Percentiles rank a stretch among this genome's conserved stretches.
Evolutionary conservation across 2,329 filamentous ascomycete genomes (phyloP).

Genomic region (Calonectria pauciramosa): DNA sequence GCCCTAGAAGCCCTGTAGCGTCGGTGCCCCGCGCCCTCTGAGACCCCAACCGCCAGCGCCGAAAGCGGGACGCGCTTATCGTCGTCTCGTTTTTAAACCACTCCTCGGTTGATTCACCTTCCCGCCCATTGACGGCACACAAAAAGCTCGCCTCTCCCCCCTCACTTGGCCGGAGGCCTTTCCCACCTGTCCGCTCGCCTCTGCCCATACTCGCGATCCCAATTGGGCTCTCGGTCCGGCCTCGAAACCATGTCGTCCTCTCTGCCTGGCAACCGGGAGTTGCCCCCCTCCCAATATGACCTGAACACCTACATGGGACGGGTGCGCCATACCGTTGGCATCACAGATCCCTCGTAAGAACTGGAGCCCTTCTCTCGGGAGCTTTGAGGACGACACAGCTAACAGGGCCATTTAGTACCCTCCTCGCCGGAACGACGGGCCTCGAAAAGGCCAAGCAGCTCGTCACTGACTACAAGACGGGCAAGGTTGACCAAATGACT

Average conservation of each 20-base stretch:
- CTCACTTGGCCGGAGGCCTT: conserved; percentile 20
- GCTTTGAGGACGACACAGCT: conserved; percentile 11
- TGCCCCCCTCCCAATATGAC: conserved; percentile 93
- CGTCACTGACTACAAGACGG: conserved; percentile 88
- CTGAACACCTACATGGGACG: conserved; percentile 95
- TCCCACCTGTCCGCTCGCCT: conserved; percentile 15
- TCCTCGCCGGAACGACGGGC: conserved; percentile 82
- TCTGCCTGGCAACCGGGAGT: conserved; percentile 78
- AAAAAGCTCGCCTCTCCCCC: conserved; percentile 14
- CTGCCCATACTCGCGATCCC: conserved; percentile 7
- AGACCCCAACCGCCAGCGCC: conserved; percentile 41
- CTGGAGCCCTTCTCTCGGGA: conserved; percentile 27
- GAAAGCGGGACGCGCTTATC: conserved; percentile 51
- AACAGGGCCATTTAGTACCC: conserved; percentile 71
- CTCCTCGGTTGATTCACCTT: conserved; percentile 30
- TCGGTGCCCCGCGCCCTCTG: neutral
- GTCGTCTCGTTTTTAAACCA: conserved; percentile 42
- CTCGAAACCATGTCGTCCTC: conserved; percentile 71
- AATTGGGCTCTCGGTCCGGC: conserved; percentile 18
- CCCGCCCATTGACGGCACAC: conserved; percentile 21
- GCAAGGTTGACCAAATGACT: conserved; percentile 84
- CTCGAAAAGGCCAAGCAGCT: conserved; percentile 89
- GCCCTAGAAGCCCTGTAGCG: conserved; percentile 13
- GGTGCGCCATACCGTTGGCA: conserved; percentile 88
- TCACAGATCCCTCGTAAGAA: conserved; percentile 94